Conservation (phyloP, 2,329 filamentous ascomycete genomes). For the Cladosporium cucumerinum region DNA sequence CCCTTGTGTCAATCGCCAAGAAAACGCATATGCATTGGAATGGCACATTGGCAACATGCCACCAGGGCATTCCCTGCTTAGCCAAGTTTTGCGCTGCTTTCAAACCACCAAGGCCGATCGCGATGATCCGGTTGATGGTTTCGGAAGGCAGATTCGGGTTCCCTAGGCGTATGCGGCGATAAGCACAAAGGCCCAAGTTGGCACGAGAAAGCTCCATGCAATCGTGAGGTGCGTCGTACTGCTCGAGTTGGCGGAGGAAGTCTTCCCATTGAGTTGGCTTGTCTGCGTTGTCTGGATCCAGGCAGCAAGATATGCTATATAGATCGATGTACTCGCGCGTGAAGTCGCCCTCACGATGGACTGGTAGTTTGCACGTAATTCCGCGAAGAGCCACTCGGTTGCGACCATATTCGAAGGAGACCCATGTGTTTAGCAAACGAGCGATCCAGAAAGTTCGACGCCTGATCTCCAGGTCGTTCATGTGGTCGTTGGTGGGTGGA, state of each 20-base stretch:
- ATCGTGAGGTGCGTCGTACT: constrained; percentile 31
- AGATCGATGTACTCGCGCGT: constrained; percentile 52
- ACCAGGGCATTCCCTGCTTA: constrained; percentile 50
- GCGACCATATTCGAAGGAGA: constrained; percentile 57
- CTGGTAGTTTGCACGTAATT: constrained; percentile 43
- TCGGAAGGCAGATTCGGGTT: constrained; percentile 45
- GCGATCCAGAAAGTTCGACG: constrained; percentile 46
- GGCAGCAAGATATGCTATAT: constrained; percentile 51
- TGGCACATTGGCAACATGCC: constrained; percentile 58
- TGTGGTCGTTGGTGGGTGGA: constrained; percentile 23
- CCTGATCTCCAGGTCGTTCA: constrained; percentile 28
- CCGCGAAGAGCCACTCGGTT: constrained; percentile 51
- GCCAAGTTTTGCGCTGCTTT: constrained; percentile 48
- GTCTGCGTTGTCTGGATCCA: constrained; percentile 48
- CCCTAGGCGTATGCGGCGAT: constrained; percentile 52
- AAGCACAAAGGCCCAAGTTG: constrained; percentile 56
- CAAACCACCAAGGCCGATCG: constrained; percentile 46
- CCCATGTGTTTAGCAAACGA: constrained; percentile 58
- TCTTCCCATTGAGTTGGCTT: constrained; percentile 33
- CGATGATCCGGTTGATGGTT: constrained; percentile 48
- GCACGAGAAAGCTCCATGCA: constrained; percentile 44
- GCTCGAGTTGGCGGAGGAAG: constrained; percentile 31
- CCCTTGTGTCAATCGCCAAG: constrained; percentile 53
- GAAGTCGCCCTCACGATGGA: constrained; percentile 39
- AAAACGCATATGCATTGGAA: constrained; percentile 58